phyloP scores from a whole-genome alignment of 1,284 basidiomycete genomes.

The Puccinia novopanici region DNA sequence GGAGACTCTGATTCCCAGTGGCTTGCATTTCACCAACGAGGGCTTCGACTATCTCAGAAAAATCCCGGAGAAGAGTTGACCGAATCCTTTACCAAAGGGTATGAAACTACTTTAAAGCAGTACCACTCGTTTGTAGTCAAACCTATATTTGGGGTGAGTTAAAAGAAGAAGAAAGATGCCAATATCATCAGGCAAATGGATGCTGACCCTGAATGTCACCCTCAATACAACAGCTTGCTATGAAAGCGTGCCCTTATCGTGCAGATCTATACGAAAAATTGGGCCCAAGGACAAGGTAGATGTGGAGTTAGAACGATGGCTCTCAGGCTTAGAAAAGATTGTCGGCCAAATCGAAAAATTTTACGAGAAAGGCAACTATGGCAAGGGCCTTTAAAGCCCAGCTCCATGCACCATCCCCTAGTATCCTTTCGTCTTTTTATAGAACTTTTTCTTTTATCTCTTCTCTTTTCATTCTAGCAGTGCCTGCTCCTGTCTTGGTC shows the following conservation, averaged over 20 bases:
- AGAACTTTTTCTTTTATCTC: too few species aligned
- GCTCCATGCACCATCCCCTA: background rate
- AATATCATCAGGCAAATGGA: too few species aligned
- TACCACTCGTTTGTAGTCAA: conserved; percentile 86
- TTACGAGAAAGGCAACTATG: conserved; percentile 47
- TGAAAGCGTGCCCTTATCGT: conserved; percentile 95
- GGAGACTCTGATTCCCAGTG: conserved; percentile 57
- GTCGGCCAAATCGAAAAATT: conserved; percentile 38
- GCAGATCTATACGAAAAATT: conserved; percentile 86
- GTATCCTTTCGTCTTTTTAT: background rate
- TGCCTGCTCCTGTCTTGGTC: too few species aligned
- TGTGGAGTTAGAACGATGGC: conserved; percentile 75
- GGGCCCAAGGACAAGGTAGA: conserved; percentile 72
- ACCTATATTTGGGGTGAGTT: conserved; percentile 70
- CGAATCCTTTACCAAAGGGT: conserved; percentile 76
- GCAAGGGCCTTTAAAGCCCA: conserved; percentile 43
- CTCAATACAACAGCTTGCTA: conserved; percentile 72
- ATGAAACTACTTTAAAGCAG: conserved; percentile 78
- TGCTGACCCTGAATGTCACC: too few species aligned
- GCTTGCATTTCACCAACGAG: conserved; percentile 85
- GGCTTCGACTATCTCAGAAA: conserved; percentile 74
- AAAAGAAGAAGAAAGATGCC: too few species aligned
- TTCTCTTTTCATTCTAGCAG: background rate
- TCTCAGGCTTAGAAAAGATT: conserved; percentile 58
- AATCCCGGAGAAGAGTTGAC: conserved; percentile 73